Conservation (phyloP, 257 asterid genomes). For the Apocynum venetum region DNA sequence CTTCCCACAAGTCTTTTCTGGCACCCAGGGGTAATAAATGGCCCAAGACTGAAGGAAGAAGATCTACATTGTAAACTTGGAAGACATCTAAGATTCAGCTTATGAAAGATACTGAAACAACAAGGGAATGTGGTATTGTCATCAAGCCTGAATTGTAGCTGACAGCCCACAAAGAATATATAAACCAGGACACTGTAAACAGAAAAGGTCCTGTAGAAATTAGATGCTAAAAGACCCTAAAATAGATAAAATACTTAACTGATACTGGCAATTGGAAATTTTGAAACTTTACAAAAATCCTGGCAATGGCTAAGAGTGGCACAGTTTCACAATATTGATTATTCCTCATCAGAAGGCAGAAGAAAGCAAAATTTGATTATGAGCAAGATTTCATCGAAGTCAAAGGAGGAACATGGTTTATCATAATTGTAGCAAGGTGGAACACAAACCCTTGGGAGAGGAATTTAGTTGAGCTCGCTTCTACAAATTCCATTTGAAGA, state of each 20-base stretch:
- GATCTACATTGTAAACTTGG: neutral
- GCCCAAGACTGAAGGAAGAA: neutral
- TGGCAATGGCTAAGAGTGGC: neutral
- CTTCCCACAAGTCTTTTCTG: neutral
- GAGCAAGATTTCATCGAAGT: neutral
- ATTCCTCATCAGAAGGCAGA: neutral
- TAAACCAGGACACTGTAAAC: neutral
- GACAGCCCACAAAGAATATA: neutral
- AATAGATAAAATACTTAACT: neutral
- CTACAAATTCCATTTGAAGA: neutral
- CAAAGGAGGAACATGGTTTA: neutral
- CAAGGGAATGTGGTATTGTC: neutral
- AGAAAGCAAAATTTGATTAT: neutral
- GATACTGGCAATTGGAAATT: neutral
- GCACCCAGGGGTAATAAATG: neutral
- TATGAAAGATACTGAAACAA: neutral
- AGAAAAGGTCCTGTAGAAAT: neutral
- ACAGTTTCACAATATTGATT: neutral
- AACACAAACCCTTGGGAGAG: neutral
- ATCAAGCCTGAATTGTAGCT: neutral
- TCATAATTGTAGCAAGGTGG: neutral
- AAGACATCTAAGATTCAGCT: neutral
- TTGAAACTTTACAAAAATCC: neutral
- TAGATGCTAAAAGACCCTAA: neutral
- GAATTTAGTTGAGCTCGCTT: neutral